These are phyloP conservation scores for Russula emetica DNA, from an alignment of 768 basidiomycete species.

Conservation along the genomic window DNA sequence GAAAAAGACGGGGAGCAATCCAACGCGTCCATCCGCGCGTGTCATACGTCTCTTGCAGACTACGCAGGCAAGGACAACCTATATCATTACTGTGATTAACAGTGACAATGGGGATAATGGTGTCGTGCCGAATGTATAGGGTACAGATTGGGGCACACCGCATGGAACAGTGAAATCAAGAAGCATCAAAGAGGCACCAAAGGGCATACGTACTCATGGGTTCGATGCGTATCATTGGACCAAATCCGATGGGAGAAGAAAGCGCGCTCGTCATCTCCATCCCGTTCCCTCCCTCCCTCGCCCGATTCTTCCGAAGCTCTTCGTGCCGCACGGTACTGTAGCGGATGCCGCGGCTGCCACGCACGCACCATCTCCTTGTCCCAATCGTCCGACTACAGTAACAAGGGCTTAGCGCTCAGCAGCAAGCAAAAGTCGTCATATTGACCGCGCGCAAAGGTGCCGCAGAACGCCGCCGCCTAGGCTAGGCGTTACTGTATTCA, in stretches of 20 bases:
- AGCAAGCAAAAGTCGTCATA: no score
- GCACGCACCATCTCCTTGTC: constrained; percentile 20
- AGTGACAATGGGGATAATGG: no score
- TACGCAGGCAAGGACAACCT: constrained; percentile 37
- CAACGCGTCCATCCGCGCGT: constrained; percentile 55
- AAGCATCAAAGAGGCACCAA: constrained; percentile 68
- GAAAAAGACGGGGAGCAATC: constrained; percentile 38
- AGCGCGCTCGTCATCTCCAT: constrained; percentile 33
- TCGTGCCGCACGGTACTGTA: no score
- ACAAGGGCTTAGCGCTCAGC: no score
- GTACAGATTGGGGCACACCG: no score
- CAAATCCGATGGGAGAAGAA: constrained; percentile 50
- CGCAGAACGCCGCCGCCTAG: no score
- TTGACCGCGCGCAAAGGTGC: no score
- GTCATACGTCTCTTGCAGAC: constrained; percentile 69
- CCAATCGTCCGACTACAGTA: constrained; percentile 13
- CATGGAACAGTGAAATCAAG: constrained; percentile 36
- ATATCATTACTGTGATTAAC: no score
- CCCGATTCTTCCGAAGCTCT: constrained; percentile 10
- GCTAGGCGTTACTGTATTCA: no score
- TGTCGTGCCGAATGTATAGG: no score
- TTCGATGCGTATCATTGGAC: constrained; percentile 48
- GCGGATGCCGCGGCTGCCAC: no score
- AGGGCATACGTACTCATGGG: constrained; percentile 48
- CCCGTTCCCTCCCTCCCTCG: constrained; percentile 26